Evolutionary conservation across 2,329 filamentous ascomycete species (phyloP).

Genomic region (Zasmidium cellare): DNA sequence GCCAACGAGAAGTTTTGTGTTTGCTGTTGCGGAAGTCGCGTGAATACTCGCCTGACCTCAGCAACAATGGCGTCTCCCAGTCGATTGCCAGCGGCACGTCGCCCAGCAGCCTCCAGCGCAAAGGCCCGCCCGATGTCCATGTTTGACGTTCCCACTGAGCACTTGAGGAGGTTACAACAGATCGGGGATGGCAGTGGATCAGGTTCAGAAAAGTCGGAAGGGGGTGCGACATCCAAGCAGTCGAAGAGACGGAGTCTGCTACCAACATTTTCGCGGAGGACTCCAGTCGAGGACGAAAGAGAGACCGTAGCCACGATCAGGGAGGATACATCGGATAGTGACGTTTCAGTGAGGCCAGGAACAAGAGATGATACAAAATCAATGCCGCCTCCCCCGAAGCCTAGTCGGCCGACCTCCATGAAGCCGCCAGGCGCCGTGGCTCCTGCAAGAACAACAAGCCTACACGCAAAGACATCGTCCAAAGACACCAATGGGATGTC

Average conservation of each 20-base stretch:
- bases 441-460: slow-evolving; percentile 13
- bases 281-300: slow-evolving; percentile 21
- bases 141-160: slow-evolving; percentile 30
- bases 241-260: slow-evolving; percentile 34
- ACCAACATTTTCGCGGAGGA: slow-evolving; percentile 29
- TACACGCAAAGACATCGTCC: slow-evolving; percentile 20
- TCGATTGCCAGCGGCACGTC: slow-evolving; percentile 26
- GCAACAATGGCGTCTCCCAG: slow-evolving; percentile 25
- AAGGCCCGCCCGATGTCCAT: slow-evolving; percentile 30
- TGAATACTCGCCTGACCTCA: not conserved
- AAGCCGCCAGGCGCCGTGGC: slow-evolving; percentile 18
- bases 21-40: not conserved
- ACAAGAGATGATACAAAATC: slow-evolving; percentile 20
- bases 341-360: slow-evolving; percentile 11
- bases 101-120: slow-evolving; percentile 13
- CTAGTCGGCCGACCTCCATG: slow-evolving; percentile 20
- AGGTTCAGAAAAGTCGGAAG: not conserved
- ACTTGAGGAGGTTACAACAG: slow-evolving; percentile 22
- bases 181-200: slow-evolving; percentile 13
- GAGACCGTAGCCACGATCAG: slow-evolving; percentile 16
- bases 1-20: not conserved
- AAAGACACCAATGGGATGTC: slow-evolving; percentile 12
- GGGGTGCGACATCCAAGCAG: slow-evolving; percentile 20
- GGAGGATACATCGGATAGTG: slow-evolving; percentile 25
- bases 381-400: slow-evolving; percentile 31